Conservation (phyloP, 1,284 basidiomycete genomes). For the Xerocomus nothofagi region DNA sequence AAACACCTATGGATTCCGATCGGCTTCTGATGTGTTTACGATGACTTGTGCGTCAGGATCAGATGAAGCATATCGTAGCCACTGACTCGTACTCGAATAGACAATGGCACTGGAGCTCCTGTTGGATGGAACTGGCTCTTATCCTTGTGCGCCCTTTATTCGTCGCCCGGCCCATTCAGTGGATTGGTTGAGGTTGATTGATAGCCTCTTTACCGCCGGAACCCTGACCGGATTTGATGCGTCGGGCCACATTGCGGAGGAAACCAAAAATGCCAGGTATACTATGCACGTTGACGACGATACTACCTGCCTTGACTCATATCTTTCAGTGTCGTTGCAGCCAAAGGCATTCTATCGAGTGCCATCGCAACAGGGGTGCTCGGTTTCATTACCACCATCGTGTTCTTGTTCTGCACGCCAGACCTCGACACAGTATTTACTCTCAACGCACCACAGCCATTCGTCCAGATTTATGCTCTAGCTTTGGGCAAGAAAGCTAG, state of each 20-base stretch:
- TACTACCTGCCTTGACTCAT: background rate
- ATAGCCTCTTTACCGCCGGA: conserved; percentile 78
- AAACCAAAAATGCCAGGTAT: conserved; percentile 83
- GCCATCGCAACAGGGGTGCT: conserved; percentile 72
- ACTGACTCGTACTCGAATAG: conserved; percentile 38
- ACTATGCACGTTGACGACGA: conserved; percentile 4
- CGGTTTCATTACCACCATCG: conserved; percentile 73
- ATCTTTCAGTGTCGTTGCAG: conserved; percentile 62
- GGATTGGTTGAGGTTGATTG: conserved; percentile 10
- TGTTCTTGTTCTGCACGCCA: conserved; percentile 86
- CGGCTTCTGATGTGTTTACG: conserved; percentile 78
- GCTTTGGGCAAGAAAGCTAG: conserved; percentile 76
- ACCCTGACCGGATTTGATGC: conserved; percentile 87
- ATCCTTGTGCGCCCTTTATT: conserved; percentile 56
- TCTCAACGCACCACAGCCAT: conserved; percentile 80
- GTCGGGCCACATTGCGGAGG: conserved; percentile 86
- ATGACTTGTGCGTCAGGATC: conserved; percentile 62
- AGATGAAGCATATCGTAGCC: background rate
- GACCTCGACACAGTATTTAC: conserved; percentile 71
- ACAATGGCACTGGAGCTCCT: conserved; percentile 84
- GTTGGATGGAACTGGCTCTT: conserved; percentile 86
- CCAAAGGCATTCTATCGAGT: conserved; percentile 75
- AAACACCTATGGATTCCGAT: conserved; percentile 79
- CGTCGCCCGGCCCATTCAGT: background rate
- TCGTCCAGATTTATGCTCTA: conserved; percentile 80